Evolutionary conservation across 2,329 filamentous ascomycete species (phyloP), one percentile per base, ranked within the genome.

Genomic region (Apiospora kogelbergensis): DNA sequence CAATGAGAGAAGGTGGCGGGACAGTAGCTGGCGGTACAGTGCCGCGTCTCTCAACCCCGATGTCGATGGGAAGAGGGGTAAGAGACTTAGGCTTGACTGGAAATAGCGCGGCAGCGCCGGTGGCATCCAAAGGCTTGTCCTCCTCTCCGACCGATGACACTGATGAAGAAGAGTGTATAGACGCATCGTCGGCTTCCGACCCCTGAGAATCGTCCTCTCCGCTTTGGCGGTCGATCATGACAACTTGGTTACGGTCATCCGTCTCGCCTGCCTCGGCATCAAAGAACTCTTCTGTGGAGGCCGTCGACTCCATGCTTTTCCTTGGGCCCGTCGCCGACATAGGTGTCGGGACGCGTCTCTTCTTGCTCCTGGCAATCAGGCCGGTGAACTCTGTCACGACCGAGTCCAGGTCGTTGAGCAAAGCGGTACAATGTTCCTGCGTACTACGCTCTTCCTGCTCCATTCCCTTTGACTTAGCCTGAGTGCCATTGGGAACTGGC

Each of bases 231-330:
- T 84, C 80, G 67, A 98, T 95, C 65, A 90, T 90, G 71, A 97
- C 84, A 10, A 97, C 84, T 68, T 93, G 90, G 9, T 91, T 90
- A 37, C 78, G 80, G 20, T 82, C 82, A 30, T 81, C 83, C n/a
- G 73, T 75, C 73, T 88, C 87, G 20, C 88, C 90, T 66, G 89
- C 91, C 75, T 92, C 90, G 1, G 96, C 96, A 78, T 99, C 96
- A 75, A 98, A 99, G 81, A 98, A 99, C 78, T 98, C 95, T 68
- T 97, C 93, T 2, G 88, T 88, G 1, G 93, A 91, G 26, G 87
- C 87, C 40, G 90, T 86, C 0, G 94, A 97, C 71, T 97, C 95
- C 67, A 97, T 88, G 76, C 94, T 97, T 75, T 87, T 84, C 45
- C 86, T 82, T 10, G 83, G 81, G 4, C 63, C 66, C 0, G 78